A percentile compares a stretch with the other conserved stretches of the same genome.
These are phyloP conservation scores for Globisporangium lucens DNA, from an alignment of 352 stramenopile genomes.

Conservation along the genomic window DNA sequence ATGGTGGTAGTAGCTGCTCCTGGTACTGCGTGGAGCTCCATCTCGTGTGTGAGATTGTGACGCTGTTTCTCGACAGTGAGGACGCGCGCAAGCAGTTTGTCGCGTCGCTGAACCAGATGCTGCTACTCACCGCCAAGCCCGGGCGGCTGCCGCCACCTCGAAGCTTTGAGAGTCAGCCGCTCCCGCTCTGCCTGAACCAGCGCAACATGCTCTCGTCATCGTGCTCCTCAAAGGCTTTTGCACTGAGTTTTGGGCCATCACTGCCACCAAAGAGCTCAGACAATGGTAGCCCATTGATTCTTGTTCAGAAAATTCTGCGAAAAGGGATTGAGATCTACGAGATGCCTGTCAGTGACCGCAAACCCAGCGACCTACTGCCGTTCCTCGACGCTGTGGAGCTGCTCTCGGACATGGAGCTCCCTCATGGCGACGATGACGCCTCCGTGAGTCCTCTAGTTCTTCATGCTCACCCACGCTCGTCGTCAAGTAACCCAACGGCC, in stretches of 20 bases:
- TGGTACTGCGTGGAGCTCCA: slow-evolving; percentile 67
- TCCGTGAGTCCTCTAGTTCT: background rate
- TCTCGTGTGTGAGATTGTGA: slow-evolving; percentile 49
- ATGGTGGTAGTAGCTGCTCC: slow-evolving; percentile 1
- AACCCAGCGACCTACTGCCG: slow-evolving; percentile 23
- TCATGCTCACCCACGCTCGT: background rate
- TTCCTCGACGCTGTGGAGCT: slow-evolving; percentile 55
- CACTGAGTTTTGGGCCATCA: background rate
- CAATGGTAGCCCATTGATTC: background rate
- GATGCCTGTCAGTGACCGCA: slow-evolving; percentile 15
- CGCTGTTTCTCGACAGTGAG: slow-evolving; percentile 50
- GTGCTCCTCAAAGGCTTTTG: background rate
- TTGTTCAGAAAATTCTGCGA: slow-evolving; percentile 26
- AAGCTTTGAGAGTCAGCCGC: slow-evolving; percentile 26
- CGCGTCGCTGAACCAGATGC: slow-evolving; percentile 30
- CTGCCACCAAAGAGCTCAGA: background rate
- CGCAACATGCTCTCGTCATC: slow-evolving; percentile 27
- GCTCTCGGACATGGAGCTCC: slow-evolving; percentile 40
- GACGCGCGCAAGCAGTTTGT: slow-evolving; percentile 28
- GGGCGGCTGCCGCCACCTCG: slow-evolving; percentile 14
- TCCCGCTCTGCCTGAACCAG: slow-evolving; percentile 56
- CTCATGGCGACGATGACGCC: slow-evolving; percentile 9
- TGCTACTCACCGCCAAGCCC: slow-evolving; percentile 11
- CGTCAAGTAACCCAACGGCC: background rate
- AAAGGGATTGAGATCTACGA: slow-evolving; percentile 30